phyloP scores from a whole-genome alignment of 2,329 filamentous ascomycete genomes.

The Dendrostoma leiphaemia region DNA sequence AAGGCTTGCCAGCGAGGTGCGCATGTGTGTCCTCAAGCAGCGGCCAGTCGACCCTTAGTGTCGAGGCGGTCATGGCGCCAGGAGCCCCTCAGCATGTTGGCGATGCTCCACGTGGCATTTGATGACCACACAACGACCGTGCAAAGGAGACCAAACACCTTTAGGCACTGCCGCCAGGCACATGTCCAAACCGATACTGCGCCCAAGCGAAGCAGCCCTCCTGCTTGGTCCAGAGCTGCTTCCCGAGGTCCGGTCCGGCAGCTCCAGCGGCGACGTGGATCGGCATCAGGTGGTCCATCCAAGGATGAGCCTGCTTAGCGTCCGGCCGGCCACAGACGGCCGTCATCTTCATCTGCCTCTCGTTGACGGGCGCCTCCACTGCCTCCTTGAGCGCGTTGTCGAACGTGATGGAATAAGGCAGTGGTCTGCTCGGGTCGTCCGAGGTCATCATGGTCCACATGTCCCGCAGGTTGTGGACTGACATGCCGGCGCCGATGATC shows the following conservation, averaged over 20 bases:
- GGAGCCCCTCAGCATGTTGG: too few relatives aligned
- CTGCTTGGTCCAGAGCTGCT: conserved; percentile 17
- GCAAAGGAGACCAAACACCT: too few relatives aligned
- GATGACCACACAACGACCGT: too few relatives aligned
- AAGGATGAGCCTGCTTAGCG: conserved; percentile 46
- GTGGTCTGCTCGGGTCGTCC: conserved; percentile 38
- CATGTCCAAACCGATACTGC: conserved; percentile 17
- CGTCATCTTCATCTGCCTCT: conserved; percentile 39
- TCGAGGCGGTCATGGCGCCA: too few relatives aligned
- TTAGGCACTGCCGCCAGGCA: not conserved
- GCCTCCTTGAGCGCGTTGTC: conserved; percentile 67
- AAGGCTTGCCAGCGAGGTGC: too few relatives aligned
- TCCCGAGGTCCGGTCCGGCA: conserved; percentile 28
- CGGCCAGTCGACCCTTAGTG: too few relatives aligned
- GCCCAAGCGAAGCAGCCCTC: conserved; percentile 19
- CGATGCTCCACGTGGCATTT: too few relatives aligned
- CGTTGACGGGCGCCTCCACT: conserved; percentile 42
- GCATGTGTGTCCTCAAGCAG: too few relatives aligned
- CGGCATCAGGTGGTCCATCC: conserved; percentile 50
- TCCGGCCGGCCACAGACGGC: conserved; percentile 39
- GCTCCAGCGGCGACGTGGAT: conserved; percentile 46
- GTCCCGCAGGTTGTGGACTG: conserved; percentile 68
- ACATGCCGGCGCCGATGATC: conserved; percentile 72
- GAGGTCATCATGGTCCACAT: conserved; percentile 35
- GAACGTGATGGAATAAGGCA: conserved; percentile 61